Evolutionary conservation across 176 grass and related monocot species (phyloP).

Genomic region (Sorghum bicolor): Sorghum_bicolor_NCBIv3 NC_012879.2:60370001-60370500

Average conservation of each 20-base stretch:
- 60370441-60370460: neutral
- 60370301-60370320: neutral
- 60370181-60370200: conserved; percentile 75
- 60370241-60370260: neutral
- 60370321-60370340: neutral
- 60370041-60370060: conserved; percentile 96
- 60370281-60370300: neutral
- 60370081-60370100: conserved; percentile 97
- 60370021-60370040: conserved; percentile 92
- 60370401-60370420: neutral
- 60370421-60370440: neutral
- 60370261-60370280: neutral
- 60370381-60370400: neutral
- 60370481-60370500: neutral
- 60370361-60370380: neutral
- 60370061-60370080: conserved; percentile 75
- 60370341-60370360: neutral
- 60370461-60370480: neutral
- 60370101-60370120: conserved; percentile 48
- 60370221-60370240: conserved; percentile 43
- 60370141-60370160: conserved; percentile 81
- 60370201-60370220: conserved; percentile 83
- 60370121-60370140: conserved; percentile 25
- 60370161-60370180: conserved; percentile 95
- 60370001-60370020: conserved; percentile 93